Evolutionary conservation across 495 filamentous ascomycete genomes (phyloP).

Genomic region (Penicillium diatomitis): DNA sequence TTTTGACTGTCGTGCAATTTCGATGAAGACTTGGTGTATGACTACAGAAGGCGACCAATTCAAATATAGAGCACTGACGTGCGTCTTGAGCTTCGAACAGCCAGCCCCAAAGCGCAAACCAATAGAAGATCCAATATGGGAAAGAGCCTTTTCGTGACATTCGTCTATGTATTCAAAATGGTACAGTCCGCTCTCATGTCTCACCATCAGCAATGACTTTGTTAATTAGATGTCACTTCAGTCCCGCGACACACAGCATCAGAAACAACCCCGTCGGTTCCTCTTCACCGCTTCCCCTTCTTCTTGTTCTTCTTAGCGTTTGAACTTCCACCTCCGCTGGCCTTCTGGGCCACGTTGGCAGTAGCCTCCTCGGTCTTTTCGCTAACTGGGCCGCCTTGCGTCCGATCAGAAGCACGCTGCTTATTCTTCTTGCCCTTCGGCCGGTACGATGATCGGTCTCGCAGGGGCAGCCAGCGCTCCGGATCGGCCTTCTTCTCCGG

Average conservation of each 20-base stretch:
- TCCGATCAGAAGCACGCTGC: conserved; percentile 65
- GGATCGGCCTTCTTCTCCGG: conserved; percentile 68
- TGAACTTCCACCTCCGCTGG: conserved; percentile 30
- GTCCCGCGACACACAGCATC: not conserved
- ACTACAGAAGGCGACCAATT: no score
- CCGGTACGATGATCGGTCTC: conserved; percentile 77
- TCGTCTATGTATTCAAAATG: conserved; percentile 1
- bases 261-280: not conserved
- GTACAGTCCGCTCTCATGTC: not conserved
- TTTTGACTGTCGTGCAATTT: no score
- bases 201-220: not conserved
- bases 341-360: conserved; percentile 34
- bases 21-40: no score
- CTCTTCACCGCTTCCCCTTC: conserved; percentile 56
- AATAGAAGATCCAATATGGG: not conserved
- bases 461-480: conserved; percentile 86
- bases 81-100: no score
- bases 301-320: conserved; percentile 63
- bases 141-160: not conserved
- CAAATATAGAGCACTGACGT: no score
- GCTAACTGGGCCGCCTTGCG: conserved; percentile 71
- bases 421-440: conserved; percentile 89
- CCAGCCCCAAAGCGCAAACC: no score
- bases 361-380: conserved; percentile 59
- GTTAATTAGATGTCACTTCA: not conserved